Evolutionary conservation across 768 basidiomycete species (phyloP), one percentile per base, ranked within the genome.

Genomic region (Cytidiella melzeri): DNA sequence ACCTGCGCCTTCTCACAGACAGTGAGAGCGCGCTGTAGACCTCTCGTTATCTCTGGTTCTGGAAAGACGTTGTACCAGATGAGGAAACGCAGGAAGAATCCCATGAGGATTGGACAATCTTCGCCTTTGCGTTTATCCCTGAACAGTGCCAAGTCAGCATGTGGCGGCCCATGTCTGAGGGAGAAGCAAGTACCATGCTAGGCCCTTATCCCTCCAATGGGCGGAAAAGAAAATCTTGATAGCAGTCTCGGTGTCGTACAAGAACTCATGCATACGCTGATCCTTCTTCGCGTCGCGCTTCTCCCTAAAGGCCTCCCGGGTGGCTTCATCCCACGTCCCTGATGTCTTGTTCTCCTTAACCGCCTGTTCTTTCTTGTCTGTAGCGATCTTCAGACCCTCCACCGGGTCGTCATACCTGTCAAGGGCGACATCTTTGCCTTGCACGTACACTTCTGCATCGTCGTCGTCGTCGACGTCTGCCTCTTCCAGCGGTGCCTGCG

Each of bases 201-300:
- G 71, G 21, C 88, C 88, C 49, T 79, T 77, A 47, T 80, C 75
- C 28, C 78, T 72, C 67, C 81, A 83, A 56, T 79, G 76, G 4
- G 84, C 84, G 0, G 85, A 84, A 51, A 91, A 68, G 64, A 88
- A 91, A 18, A 87, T 71, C 48, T 71, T 78, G 46, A 83, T 65
- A 25, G 70, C 64, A 7, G 61, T 63, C 55, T 80, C 84, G 0
- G 88, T 84, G 48, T 86, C 72, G 34, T 73, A 65, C 50, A 91
- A 65, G 62, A 91, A 91, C 3, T 63, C 53, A 0, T 69, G 57
- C 45, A 81, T 65, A 23, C 56, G 55, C 27, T 50, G 46, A 21
- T 61, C 63, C 24, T 60, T 59, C 28, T 48, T 50, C 11, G 12
- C 42, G 30, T 64, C 59, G 12, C 50, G 26, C 15, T 28, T 19